Conservation (phyloP, 495 filamentous ascomycete species). For the Aspergillus taichungensis region DNA sequence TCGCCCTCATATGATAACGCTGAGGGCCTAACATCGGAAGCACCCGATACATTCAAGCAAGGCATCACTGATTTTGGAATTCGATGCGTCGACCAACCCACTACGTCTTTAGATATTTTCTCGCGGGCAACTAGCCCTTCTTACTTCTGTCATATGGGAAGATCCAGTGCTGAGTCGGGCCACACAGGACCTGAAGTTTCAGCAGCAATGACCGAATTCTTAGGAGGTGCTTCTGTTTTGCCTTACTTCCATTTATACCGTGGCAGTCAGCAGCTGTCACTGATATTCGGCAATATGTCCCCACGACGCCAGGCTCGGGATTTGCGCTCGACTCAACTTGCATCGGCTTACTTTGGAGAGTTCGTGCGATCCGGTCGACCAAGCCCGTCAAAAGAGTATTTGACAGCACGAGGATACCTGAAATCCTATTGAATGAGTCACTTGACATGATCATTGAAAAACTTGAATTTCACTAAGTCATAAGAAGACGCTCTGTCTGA, state of each 20-base stretch:
- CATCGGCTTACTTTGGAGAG: slow-evolving; percentile 20
- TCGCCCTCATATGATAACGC: slow-evolving; percentile 33
- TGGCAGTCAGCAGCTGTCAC: slow-evolving; percentile 13
- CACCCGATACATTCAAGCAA: slow-evolving; percentile 33
- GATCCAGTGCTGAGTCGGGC: slow-evolving; percentile 27
- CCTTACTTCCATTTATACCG: slow-evolving; percentile 21
- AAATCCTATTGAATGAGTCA: slow-evolving; percentile 14
- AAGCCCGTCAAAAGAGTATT: slow-evolving; percentile 18
- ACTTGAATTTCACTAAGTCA: neutral
- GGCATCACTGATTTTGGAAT: slow-evolving; percentile 36
- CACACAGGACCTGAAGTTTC: slow-evolving; percentile 31
- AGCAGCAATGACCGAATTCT: slow-evolving; percentile 19
- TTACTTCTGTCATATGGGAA: slow-evolving; percentile 40
- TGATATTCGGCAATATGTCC: slow-evolving; percentile 20
- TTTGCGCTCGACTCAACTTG: slow-evolving; percentile 19
- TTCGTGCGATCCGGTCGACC: slow-evolving; percentile 23
- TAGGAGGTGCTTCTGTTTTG: slow-evolving; percentile 24
- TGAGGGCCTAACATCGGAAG: slow-evolving; percentile 34
- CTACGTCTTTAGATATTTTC: slow-evolving; percentile 26
- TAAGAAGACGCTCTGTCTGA: too few species aligned
- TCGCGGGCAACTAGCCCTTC: slow-evolving; percentile 24
- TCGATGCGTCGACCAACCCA: slow-evolving; percentile 39
- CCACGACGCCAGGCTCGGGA: slow-evolving; percentile 16
- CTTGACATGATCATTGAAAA: slow-evolving; percentile 6
- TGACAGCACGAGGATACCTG: slow-evolving; percentile 24